Base-by-base conservation (phyloP, 2,329 filamentous ascomycete genomes). In the Neofusicoccum parvum region DNA sequence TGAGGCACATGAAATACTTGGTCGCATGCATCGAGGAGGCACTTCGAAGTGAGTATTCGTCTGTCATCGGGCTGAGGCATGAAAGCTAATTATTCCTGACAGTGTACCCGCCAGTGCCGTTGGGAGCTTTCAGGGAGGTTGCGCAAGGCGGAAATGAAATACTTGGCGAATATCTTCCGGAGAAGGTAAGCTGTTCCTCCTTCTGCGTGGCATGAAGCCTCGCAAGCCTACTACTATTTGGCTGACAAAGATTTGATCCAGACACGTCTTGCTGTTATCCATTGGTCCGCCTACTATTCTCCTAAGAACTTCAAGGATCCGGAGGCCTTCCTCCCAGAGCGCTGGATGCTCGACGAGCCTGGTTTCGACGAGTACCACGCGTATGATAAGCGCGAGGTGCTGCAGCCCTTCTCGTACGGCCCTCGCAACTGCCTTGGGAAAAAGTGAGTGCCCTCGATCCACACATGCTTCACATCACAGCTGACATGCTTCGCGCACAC, bases 381-480 rank as follows among this genome's bases (percentile, higher is more conserved):
- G 0, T 67, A 69, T n/a, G 75, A 77, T 43, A 69, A 76, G 36
- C 74, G 72, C 43, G 71, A 70, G 5, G 79, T 71, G 20, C 66
- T 81, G 11, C 77, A 82, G 20, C 72, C 81, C 0, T 84, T 84
- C 69, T 79, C 76, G 1, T 72, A 78, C 37, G 82, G 82, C 0
- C 73, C 79, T 0, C 72, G 81, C 23, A 73, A 77, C 54, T 78
- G 76, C 60, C 36, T 78, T 23, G 76, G 75, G 5, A 77, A 75
- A 67, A 76, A 77, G 75, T 77, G 70, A 67, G 74, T 72, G 7
- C 12, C 45, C 15, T 12, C 68, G 58, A 54, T 34, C 46, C 59
- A 27, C 15, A n/a, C 39, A 34, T 53, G 3, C 39, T 1, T 41
- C n/a, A 36, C 3, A 36, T 10, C 12, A 3, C 10, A 68, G 23